Evolutionary conservation across 23 red algal species (phyloP).

Genomic region (Rhodosorus marinus): DNA sequence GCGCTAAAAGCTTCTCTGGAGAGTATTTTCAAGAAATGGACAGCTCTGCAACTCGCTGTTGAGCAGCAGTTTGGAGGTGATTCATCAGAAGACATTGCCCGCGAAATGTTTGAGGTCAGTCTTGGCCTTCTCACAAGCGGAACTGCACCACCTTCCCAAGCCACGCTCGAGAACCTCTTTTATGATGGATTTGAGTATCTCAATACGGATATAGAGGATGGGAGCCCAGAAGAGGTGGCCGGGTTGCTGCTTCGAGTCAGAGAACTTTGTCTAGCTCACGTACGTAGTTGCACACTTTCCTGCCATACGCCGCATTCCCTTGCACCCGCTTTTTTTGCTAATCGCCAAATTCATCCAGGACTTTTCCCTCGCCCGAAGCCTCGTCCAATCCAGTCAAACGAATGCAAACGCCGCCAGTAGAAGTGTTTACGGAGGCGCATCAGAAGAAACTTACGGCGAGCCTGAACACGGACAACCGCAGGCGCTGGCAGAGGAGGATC

Average conservation of each 20-base stretch:
- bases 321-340: too few relatives aligned
- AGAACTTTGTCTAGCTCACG: too few relatives aligned
- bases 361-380: too few relatives aligned
- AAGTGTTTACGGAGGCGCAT: too few relatives aligned
- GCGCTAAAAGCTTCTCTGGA: conserved; percentile 24
- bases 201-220: conserved; percentile 54
- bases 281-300: too few relatives aligned
- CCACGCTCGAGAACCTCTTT: conserved; percentile 24
- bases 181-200: conserved; percentile 52
- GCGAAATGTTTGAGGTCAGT: conserved; percentile 9
- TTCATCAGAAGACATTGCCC: not conserved
- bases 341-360: too few relatives aligned
- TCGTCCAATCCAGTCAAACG: too few relatives aligned
- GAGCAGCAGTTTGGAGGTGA: conserved; percentile 23
- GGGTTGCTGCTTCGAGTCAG: conserved; percentile 12
- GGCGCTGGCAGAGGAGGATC: too few relatives aligned
- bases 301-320: too few relatives aligned
- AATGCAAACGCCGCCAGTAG: too few relatives aligned
- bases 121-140: not conserved
- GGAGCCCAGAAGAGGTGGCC: conserved; percentile 40
- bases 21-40: conserved; percentile 56
- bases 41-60: conserved; percentile 26
- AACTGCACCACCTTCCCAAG: conserved; percentile 12
- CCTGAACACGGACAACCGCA: too few relatives aligned
- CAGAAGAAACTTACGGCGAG: too few relatives aligned